phyloP scores from a whole-genome alignment of 805 yeast genomes.

The Dipodascus albidus region DNA sequence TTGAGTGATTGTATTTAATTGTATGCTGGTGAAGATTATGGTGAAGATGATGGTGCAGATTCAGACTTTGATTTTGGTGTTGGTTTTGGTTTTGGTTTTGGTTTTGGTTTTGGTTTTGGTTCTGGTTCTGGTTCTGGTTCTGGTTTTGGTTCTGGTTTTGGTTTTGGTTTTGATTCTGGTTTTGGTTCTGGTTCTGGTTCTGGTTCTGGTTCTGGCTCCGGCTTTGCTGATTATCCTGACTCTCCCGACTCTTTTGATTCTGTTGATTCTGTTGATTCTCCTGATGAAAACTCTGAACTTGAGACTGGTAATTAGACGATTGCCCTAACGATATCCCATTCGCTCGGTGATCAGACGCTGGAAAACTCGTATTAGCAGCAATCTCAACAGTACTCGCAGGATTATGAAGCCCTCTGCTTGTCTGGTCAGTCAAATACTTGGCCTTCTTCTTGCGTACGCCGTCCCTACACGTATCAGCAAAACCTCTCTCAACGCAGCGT shows the following conservation, averaged over 20 bases:
- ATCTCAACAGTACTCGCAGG: too few species aligned
- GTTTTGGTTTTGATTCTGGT: not conserved
- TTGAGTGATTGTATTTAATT: too few species aligned
- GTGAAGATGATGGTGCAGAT: not conserved
- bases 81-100: not conserved
- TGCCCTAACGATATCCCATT: too few species aligned
- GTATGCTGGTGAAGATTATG: not conserved
- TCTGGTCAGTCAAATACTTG: slow-evolving; percentile 57
- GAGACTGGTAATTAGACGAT: not conserved
- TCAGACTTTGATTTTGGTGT: not conserved
- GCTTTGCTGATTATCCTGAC: not conserved
- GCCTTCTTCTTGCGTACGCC: slow-evolving; percentile 81
- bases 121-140: not conserved
- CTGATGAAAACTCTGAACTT: not conserved
- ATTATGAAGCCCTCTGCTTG: slow-evolving; percentile 35
- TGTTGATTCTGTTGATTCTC: not conserved
- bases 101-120: not conserved
- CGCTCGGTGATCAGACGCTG: too few species aligned
- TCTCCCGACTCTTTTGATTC: not conserved
- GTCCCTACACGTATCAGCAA: slow-evolving; percentile 65
- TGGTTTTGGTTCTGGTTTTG: not conserved
- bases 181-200: not conserved
- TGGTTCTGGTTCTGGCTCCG: not conserved
- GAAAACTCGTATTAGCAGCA: too few species aligned
- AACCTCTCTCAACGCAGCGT: slow-evolving; percentile 61